Evolutionary conservation across 2,329 filamentous ascomycete genomes (phyloP).

Genomic region (Diaporthe aspalathi): DNA sequence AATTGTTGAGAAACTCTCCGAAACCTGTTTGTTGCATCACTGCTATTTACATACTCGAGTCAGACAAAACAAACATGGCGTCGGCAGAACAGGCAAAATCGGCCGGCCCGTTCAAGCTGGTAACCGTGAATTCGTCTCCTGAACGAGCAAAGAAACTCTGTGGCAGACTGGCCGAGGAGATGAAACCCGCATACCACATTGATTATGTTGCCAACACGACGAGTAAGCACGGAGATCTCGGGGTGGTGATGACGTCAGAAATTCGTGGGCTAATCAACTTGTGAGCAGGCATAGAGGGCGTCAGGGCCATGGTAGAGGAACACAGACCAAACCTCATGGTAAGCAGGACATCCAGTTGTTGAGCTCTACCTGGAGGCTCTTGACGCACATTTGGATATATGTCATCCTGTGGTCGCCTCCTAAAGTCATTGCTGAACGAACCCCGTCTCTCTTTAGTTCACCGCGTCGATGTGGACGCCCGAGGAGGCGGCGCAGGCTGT

Average conservation of each 20-base stretch:
- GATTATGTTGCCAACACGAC: slow-evolving; percentile 71
- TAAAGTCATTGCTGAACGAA: background rate
- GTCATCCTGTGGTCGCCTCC: no score
- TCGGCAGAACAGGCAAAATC: slow-evolving; percentile 36
- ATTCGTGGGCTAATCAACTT: slow-evolving; percentile 41
- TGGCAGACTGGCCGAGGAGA: slow-evolving; percentile 68
- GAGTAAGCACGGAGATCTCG: slow-evolving; percentile 53
- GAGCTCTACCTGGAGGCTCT: background rate
- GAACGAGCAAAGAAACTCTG: slow-evolving; percentile 72
- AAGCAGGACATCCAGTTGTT: background rate
- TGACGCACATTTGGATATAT: no score
- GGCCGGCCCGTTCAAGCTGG: slow-evolving; percentile 69
- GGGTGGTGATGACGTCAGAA: background rate
- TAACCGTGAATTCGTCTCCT: slow-evolving; percentile 76
- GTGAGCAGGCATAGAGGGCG: slow-evolving; percentile 2
- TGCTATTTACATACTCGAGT: no score
- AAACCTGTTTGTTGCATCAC: background rate
- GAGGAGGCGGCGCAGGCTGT: slow-evolving; percentile 59
- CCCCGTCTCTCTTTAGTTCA: slow-evolving; percentile 41
- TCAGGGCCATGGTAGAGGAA: slow-evolving; percentile 16
- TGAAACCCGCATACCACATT: slow-evolving; percentile 74
- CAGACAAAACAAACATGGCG: slow-evolving; percentile 40
- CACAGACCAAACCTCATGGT: slow-evolving; percentile 17
- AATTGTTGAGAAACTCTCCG: background rate
- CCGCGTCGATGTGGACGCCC: slow-evolving; percentile 53